Percentiles rank a stretch among this genome's conserved stretches.
These are phyloP conservation scores for Cryptococcus neoformans DNA, from an alignment of 1,284 basidiomycete species.

Conservation along the genomic window DNA sequence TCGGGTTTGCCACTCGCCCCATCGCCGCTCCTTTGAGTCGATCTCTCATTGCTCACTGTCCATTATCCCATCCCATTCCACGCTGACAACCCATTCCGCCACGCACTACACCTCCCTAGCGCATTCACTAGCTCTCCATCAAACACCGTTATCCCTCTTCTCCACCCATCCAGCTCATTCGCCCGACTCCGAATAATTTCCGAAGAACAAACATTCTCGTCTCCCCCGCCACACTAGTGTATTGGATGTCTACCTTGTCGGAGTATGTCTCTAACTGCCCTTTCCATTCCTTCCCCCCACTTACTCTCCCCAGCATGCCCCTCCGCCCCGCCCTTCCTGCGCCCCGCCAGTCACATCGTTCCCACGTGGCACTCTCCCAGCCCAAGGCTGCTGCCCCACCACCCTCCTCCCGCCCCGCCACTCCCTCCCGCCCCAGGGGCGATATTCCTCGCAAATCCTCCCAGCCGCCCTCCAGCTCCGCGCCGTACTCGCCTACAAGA, in stretches of 20 bases:
- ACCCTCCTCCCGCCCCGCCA: background rate
- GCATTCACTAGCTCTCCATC: too few species aligned
- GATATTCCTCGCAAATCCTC: background rate
- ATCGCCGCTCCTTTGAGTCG: background rate
- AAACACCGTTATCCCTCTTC: background rate
- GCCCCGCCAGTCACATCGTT: background rate
- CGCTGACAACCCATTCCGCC: too few species aligned
- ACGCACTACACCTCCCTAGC: too few species aligned
- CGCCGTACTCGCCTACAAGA: background rate
- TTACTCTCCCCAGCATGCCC: conserved; percentile 5
- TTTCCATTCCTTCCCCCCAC: background rate
- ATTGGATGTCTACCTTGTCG: background rate
- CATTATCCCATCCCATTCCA: background rate
- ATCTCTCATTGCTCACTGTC: background rate
- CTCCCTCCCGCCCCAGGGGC: background rate
- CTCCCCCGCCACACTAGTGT: background rate
- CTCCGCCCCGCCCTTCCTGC: background rate
- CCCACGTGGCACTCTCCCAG: background rate
- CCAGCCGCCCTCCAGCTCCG: background rate
- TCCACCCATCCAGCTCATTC: background rate
- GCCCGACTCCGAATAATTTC: background rate
- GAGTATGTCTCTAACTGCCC: background rate
- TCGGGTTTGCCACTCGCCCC: too few species aligned
- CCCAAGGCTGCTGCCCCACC: background rate
- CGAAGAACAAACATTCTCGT: background rate